These are phyloP conservation scores for Prunus salicina DNA, from an alignment of 306 rosid genomes.

Conservation along the genomic window DNA sequence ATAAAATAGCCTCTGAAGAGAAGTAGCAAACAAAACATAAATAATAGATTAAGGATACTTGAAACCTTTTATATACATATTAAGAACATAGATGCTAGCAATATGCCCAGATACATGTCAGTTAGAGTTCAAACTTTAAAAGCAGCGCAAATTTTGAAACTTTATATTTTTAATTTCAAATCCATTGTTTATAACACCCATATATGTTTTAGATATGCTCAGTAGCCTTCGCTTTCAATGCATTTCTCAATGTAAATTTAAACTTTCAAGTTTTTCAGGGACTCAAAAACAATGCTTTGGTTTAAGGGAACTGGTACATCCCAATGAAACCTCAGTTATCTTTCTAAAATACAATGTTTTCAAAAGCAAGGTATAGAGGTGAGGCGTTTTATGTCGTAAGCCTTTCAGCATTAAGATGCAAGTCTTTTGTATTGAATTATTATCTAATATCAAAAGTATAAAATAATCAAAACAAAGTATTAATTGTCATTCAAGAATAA, in stretches of 20 bases:
- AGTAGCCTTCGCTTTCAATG: not conserved
- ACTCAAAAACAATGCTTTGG: not conserved
- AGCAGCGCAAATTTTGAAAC: not conserved
- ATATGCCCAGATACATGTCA: not conserved
- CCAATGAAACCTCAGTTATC: not conserved
- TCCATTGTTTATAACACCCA: not conserved
- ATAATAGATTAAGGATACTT: not conserved
- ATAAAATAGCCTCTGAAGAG: not conserved
- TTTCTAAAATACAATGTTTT: not conserved
- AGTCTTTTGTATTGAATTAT: not conserved
- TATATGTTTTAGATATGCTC: not conserved
- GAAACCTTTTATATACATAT: not conserved
- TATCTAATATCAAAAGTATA: not conserved
- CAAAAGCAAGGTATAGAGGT: not conserved
- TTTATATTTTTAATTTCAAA: not conserved
- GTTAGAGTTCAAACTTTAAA: not conserved
- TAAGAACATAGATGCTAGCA: not conserved
- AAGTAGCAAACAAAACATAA: not conserved
- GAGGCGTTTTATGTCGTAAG: not conserved
- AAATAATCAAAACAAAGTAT: not conserved
- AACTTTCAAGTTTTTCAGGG: not conserved
- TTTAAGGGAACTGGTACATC: not conserved
- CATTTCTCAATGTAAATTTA: not conserved
- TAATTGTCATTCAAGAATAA: not conserved
- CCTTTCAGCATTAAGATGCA: not conserved